Evolutionary conservation across 805 yeast species (phyloP).

Genomic region (Kluyveromyces starmeri): DNA sequence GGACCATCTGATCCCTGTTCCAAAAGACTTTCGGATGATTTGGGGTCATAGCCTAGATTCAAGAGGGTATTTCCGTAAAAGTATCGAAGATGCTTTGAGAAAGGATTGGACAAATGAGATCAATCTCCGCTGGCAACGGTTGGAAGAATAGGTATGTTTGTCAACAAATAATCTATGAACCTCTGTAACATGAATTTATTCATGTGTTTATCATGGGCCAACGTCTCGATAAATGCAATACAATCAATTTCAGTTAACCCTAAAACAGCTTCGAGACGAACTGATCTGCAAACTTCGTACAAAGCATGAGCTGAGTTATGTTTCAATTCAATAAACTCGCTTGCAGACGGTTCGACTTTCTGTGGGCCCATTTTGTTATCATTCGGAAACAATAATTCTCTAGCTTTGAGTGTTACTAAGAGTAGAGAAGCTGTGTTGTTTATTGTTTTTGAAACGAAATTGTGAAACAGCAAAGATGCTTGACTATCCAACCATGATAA

Average conservation of each 20-base stretch:
- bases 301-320: conserved; percentile 21
- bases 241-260: conserved; percentile 20
- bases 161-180: conserved; percentile 34
- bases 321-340: conserved; percentile 30
- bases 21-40: conserved; percentile 10
- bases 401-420: conserved; percentile 20
- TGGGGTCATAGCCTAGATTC: conserved; percentile 24
- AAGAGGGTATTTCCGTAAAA: conserved; percentile 19
- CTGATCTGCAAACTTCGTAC: conserved; percentile 14
- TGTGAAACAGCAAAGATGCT: background rate
- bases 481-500: background rate
- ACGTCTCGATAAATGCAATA: conserved; percentile 19
- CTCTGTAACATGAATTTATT: conserved; percentile 37
- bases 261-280: conserved; percentile 12
- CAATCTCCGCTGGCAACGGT: conserved; percentile 1
- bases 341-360: conserved; percentile 33
- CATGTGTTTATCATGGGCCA: conserved; percentile 32
- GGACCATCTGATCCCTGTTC: conserved; percentile 23
- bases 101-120: conserved; percentile 14
- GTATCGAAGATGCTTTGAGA: conserved; percentile 14
- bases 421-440: background rate
- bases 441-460: background rate
- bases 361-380: conserved; percentile 45
- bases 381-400: conserved; percentile 38
- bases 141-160: conserved; percentile 23